These are phyloP conservation scores for Xylariaceae sp. DNA, from an alignment of 2,329 filamentous ascomycete genomes.

Conservation along the genomic window DNA sequence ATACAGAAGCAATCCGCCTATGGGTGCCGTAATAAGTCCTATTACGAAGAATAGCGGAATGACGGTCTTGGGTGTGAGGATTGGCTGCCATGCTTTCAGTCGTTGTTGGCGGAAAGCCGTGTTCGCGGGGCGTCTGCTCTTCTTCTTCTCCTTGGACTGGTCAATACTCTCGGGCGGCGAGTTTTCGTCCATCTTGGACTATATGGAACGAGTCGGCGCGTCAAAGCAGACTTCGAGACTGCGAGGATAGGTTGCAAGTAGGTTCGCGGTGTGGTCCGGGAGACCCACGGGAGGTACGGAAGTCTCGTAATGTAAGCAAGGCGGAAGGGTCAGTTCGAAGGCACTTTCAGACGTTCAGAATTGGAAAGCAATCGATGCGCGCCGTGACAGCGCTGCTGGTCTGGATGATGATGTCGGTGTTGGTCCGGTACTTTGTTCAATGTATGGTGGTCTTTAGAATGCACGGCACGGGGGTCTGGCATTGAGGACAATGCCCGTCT, in stretches of 20 bases:
- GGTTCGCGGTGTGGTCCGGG: not conserved
- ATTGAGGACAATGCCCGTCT: too few relatives aligned
- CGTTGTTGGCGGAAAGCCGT: conserved; percentile 96
- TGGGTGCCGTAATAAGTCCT: conserved; percentile 84
- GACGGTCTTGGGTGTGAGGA: conserved; percentile 83
- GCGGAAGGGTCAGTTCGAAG: too few relatives aligned
- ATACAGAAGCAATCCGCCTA: conserved; percentile 81
- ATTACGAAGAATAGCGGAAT: conserved; percentile 65
- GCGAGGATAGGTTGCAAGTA: not conserved
- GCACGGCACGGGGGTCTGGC: too few relatives aligned
- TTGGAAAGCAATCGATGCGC: too few relatives aligned
- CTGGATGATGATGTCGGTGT: too few relatives aligned
- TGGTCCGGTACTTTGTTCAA: too few relatives aligned
- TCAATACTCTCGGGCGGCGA: conserved; percentile 45
- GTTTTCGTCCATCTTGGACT: conserved; percentile 42
- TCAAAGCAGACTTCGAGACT: not conserved
- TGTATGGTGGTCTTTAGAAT: too few relatives aligned
- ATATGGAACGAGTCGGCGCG: not conserved
- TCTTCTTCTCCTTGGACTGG: conserved; percentile 68
- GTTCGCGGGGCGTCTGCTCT: conserved; percentile 89
- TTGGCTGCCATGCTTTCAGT: conserved; percentile 98
- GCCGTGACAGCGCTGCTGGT: too few relatives aligned
- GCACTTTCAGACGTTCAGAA: too few relatives aligned
- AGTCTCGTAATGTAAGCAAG: not conserved
- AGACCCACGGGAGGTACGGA: conserved; percentile 1